Conservation (phyloP, 2,329 filamentous ascomycete genomes). For the Fusarium metavorans region DNA sequence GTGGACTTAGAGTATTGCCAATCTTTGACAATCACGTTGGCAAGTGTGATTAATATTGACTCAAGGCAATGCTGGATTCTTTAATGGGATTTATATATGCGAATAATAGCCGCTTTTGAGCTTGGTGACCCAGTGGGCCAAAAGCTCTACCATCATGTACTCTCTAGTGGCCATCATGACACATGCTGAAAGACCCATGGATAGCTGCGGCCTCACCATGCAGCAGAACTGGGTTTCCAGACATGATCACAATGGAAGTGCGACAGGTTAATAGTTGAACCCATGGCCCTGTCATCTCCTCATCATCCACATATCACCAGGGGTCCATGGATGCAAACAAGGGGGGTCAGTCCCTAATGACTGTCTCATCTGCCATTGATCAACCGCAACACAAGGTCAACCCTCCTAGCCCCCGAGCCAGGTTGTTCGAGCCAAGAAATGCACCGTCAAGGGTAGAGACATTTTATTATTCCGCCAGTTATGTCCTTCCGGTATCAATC, state of each 20-base stretch:
- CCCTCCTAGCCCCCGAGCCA: not conserved
- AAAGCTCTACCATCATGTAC: not conserved
- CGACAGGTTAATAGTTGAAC: no score
- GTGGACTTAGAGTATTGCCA: not conserved
- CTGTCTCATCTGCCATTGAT: not conserved
- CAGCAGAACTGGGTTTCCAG: no score
- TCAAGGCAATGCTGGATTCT: not conserved
- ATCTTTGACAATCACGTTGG: not conserved
- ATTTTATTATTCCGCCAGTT: not conserved
- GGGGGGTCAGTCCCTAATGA: not conserved
- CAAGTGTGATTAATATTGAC: not conserved
- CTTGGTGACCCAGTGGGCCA: not conserved
- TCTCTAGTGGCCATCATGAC: not conserved
- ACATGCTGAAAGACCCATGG: not conserved
- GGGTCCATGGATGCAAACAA: not conserved
- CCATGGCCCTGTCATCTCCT: not conserved
- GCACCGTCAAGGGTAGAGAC: not conserved
- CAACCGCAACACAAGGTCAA: not conserved
- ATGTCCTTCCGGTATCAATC: constrained; percentile 3
- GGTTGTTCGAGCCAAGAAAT: not conserved
- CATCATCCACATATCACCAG: not conserved
- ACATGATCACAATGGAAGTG: not conserved
- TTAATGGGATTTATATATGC: not conserved
- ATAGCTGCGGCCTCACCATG: no score
- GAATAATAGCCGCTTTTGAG: not conserved